phyloP scores from a whole-genome alignment of 495 filamentous ascomycete genomes.

The Daldinia vernicosa region DNA sequence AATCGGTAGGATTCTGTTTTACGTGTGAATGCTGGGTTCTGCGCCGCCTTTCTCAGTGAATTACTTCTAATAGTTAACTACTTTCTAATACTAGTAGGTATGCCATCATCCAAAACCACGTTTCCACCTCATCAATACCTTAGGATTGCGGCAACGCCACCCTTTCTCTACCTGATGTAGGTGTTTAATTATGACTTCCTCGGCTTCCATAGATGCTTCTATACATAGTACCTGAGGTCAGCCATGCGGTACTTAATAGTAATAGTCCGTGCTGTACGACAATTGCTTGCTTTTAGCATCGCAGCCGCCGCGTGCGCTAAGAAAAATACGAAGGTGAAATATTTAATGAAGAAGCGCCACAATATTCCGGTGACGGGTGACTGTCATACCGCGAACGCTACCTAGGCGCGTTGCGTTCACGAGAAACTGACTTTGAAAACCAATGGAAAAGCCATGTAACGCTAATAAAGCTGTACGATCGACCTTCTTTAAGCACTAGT shows the following conservation, averaged over 20 bases:
- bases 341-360: conserved; percentile 41
- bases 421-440: not conserved
- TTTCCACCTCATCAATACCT: conserved; percentile 10
- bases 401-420: not conserved
- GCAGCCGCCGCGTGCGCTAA: conserved; percentile 33
- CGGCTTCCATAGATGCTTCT: conserved; percentile 5
- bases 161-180: conserved; percentile 20
- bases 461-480: conserved; percentile 41
- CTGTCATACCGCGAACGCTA: not conserved
- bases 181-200: not conserved
- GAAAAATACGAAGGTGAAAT: conserved; percentile 19
- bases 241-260: not conserved
- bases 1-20: conserved; percentile 26
- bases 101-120: not conserved
- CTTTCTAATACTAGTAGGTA: conserved; percentile 7
- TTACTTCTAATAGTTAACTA: not conserved
- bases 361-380: conserved; percentile 13
- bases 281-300: conserved; percentile 12
- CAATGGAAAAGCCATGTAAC: conserved; percentile 14
- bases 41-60: not conserved
- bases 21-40: conserved; percentile 10
- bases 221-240: not conserved
- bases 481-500: conserved; percentile 31
- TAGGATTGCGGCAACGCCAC: conserved; percentile 27
- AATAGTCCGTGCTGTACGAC: not conserved